phyloP scores from a whole-genome alignment of 192 early-diverging fungal species.

The Coemansia sp. region DNA sequence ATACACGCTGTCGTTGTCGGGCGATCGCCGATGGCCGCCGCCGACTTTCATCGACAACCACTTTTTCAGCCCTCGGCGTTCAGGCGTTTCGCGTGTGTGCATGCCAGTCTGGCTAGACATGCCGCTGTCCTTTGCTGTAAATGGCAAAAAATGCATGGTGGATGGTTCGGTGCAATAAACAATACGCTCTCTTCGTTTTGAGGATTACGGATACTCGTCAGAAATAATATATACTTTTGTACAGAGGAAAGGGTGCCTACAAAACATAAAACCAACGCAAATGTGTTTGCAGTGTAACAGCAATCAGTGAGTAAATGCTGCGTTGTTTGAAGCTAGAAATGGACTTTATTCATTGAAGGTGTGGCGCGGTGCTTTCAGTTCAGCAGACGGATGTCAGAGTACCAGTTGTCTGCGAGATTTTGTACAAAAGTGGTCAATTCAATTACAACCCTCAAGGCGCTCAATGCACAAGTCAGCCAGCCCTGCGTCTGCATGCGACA shows the following conservation, averaged over 20 bases:
- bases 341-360: neutral
- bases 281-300: neutral
- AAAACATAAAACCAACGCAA: neutral
- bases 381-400: neutral
- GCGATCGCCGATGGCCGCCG: neutral
- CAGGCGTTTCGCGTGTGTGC: neutral
- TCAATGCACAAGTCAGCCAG: neutral
- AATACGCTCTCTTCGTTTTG: neutral
- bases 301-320: neutral
- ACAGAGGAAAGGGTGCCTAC: neutral
- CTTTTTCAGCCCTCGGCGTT: constrained; percentile 28
- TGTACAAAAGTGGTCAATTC: neutral
- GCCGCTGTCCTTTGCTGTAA: constrained; percentile 6
- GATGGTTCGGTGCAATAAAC: neutral
- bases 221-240: neutral
- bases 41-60: constrained; percentile 38
- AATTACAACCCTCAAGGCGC: neutral
- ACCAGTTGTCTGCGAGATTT: neutral
- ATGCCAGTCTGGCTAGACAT: neutral
- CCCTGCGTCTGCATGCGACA: neutral
- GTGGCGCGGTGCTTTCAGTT: constrained; percentile 1
- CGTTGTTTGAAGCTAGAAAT: neutral
- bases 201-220: neutral
- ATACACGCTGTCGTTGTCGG: too few species aligned
- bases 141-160: constrained; percentile 13